A percentile compares a stretch with the other conserved stretches of the same genome.
Evolutionary conservation across 495 filamentous ascomycete genomes (phyloP).

Genomic region (Xylaria sp.): DNA sequence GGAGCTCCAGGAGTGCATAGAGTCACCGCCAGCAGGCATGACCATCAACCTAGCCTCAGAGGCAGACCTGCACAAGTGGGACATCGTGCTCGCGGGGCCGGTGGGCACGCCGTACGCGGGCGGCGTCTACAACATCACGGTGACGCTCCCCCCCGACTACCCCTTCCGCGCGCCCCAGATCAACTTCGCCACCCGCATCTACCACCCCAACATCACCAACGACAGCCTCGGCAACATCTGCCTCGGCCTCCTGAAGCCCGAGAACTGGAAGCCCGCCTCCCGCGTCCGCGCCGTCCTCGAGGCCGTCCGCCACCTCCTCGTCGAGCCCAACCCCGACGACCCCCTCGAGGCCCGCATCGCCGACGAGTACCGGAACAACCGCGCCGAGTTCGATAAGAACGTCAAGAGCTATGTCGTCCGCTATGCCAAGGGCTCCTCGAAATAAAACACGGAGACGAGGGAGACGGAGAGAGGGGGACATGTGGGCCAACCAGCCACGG

Average conservation of each 20-base stretch:
- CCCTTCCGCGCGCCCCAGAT: conserved; percentile 93
- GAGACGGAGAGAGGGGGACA: not conserved
- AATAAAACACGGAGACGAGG: too few relatives aligned
- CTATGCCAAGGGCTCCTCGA: conserved; percentile 65
- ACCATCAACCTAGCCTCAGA: conserved; percentile 69
- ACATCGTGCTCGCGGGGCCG: conserved; percentile 77
- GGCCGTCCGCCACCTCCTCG: conserved; percentile 77
- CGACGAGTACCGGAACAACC: conserved; percentile 79
- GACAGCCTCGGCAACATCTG: conserved; percentile 91
- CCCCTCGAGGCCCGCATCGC: conserved; percentile 88
- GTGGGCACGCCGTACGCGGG: conserved; percentile 75
- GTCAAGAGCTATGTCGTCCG: conserved; percentile 81
- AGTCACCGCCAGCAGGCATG: conserved; percentile 70
- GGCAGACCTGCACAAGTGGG: conserved; percentile 84
- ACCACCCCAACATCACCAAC: conserved; percentile 97
- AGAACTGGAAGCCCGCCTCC: conserved; percentile 93
- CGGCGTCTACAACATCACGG: conserved; percentile 78
- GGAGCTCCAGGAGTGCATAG: conserved; percentile 75
- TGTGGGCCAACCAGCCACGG: not conserved
- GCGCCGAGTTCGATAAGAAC: conserved; percentile 78
- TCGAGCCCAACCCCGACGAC: conserved; percentile 93
- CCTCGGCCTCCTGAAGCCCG: conserved; percentile 81
- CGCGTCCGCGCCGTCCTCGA: conserved; percentile 79
- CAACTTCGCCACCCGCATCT: conserved; percentile 92
- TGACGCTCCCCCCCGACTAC: conserved; percentile 84